These are phyloP conservation scores for Gossypium rotundifolium DNA, from an alignment of 345 rosid species.

Conservation along the genomic window DNA sequence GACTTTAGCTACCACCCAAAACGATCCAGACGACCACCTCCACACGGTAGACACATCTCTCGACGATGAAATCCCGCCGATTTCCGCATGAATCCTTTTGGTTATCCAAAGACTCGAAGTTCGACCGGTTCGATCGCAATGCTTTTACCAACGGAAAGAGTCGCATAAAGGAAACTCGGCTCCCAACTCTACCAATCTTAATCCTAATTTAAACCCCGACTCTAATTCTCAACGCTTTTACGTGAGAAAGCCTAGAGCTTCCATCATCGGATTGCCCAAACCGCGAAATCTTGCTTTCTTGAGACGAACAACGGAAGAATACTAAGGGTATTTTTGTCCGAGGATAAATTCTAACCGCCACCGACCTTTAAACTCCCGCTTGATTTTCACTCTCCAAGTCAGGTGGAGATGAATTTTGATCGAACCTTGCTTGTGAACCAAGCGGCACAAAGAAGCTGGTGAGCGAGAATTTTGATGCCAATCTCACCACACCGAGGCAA, in stretches of 20 bases:
- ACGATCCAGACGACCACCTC: background rate
- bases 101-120: conserved; percentile 70
- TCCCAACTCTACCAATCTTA: conserved; percentile 23
- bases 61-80: conserved; percentile 22
- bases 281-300: conserved; percentile 51
- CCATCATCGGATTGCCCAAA: conserved; percentile 72
- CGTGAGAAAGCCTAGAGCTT: conserved; percentile 48
- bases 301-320: conserved; percentile 46
- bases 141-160: conserved; percentile 71
- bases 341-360: too few relatives aligned
- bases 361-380: too few relatives aligned
- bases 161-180: conserved; percentile 56
- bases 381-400: too few relatives aligned
- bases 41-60: conserved; percentile 7
- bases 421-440: too few relatives aligned
- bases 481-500: too few relatives aligned
- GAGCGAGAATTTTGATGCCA: too few relatives aligned
- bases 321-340: too few relatives aligned
- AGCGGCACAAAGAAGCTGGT: too few relatives aligned
- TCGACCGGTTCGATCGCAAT: conserved; percentile 83
- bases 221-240: conserved; percentile 54
- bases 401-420: too few relatives aligned
- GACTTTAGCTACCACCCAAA: conserved; percentile 28
- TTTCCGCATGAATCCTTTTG: conserved; percentile 72
- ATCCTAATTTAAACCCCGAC: conserved; percentile 20